Conservation (phyloP, 192 early-diverging fungal genomes). For the Coemansia erecta region DNA sequence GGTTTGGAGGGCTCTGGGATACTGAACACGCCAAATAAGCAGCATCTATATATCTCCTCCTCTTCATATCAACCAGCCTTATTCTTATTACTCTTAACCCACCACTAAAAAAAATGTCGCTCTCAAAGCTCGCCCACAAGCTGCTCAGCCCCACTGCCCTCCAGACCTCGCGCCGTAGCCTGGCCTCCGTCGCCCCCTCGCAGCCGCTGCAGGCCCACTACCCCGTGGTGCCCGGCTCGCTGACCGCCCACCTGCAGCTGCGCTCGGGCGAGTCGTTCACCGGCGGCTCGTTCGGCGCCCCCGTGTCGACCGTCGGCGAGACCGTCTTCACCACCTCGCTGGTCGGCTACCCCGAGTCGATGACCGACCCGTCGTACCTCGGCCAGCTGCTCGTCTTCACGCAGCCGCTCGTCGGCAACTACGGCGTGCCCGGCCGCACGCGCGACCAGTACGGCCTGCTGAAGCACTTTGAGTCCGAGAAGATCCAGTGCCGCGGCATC, state of each 20-base stretch:
- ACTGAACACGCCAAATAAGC: conserved; percentile 27
- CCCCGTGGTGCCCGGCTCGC: conserved; percentile 58
- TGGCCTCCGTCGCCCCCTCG: conserved; percentile 49
- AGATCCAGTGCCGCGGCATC: conserved; percentile 84
- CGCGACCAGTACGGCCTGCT: conserved; percentile 80
- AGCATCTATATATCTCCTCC: neutral
- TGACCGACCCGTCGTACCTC: conserved; percentile 96
- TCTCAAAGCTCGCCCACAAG: conserved; percentile 24
- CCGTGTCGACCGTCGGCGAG: conserved; percentile 73
- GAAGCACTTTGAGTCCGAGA: conserved; percentile 82
- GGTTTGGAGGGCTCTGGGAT: conserved; percentile 47
- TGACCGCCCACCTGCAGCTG: conserved; percentile 67
- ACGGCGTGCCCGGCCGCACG: conserved; percentile 78
- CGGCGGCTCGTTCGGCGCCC: conserved; percentile 85
- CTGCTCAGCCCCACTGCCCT: conserved; percentile 12
- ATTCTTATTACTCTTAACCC: conserved; percentile 6
- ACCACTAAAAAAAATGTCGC: conserved; percentile 28
- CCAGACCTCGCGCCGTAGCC: conserved; percentile 4
- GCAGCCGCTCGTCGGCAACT: conserved; percentile 96
- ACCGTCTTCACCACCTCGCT: conserved; percentile 93
- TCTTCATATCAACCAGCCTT: conserved; percentile 6
- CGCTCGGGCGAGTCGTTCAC: conserved; percentile 78
- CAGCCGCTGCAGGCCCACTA: conserved; percentile 42
- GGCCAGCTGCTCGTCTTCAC: conserved; percentile 96
- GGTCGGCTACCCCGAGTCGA: conserved; percentile 95